These are phyloP conservation scores for Xylaria sp. DNA, from an alignment of 2,329 filamentous ascomycete species.

Conservation along the genomic window DNA sequence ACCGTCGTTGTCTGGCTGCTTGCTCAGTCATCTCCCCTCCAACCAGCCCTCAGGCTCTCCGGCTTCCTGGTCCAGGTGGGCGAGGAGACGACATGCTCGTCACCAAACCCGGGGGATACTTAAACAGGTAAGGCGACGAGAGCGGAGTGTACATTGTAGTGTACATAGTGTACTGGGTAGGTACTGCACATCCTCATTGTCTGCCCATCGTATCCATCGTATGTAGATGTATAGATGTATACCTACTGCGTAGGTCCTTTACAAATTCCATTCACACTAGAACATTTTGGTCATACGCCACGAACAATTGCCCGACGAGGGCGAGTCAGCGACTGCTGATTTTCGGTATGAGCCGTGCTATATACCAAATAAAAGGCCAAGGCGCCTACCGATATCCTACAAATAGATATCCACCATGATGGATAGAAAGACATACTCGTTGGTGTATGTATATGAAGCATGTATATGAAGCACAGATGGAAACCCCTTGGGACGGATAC, in stretches of 20 bases:
- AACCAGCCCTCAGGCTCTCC: constrained; percentile 27
- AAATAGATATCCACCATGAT: constrained; percentile 3
- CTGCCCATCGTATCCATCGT: too few species aligned
- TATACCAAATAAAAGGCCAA: constrained; percentile 29
- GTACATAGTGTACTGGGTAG: constrained; percentile 1
- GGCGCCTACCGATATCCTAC: constrained; percentile 23
- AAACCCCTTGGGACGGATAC: neutral
- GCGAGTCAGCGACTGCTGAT: constrained; percentile 19
- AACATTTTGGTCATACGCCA: constrained; percentile 11
- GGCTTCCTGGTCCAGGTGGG: constrained; percentile 4
- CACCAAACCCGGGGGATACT: constrained; percentile 29
- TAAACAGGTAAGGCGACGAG: constrained; percentile 31
- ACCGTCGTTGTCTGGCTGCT: constrained; percentile 13
- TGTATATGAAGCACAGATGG: constrained; percentile 10
- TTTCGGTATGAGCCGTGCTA: constrained; percentile 30
- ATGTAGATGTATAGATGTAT: too few species aligned
- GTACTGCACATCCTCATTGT: constrained; percentile 1
- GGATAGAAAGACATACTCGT: neutral
- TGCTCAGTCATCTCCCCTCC: constrained; percentile 21
- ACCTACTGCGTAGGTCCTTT: constrained; percentile 1
- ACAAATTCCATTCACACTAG: constrained; percentile 31
- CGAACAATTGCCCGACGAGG: constrained; percentile 24
- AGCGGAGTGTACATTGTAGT: too few species aligned
- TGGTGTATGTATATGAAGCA: too few species aligned
- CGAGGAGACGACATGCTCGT: constrained; percentile 3